phyloP scores from a whole-genome alignment of 805 yeast species.

The Ogataea henricii region DNA sequence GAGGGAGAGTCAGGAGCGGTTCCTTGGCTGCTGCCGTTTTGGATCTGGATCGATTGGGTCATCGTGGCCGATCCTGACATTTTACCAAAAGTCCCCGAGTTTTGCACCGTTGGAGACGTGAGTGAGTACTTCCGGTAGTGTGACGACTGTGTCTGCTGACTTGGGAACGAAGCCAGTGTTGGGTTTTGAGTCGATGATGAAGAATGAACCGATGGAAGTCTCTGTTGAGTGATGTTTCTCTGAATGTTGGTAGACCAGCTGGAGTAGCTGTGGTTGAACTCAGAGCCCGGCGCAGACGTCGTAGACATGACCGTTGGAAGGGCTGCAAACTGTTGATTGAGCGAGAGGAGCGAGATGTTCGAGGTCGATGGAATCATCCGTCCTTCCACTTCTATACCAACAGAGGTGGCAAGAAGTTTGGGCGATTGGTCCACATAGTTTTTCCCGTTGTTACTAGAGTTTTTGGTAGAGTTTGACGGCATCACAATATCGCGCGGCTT shows the following conservation, averaged over 20 bases:
- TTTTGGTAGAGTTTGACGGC: slow-evolving; percentile 2
- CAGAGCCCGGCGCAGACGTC: slow-evolving; percentile 5
- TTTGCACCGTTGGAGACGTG: slow-evolving; percentile 21
- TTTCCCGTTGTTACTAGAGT: not conserved
- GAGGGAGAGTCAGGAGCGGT: slow-evolving; percentile 52
- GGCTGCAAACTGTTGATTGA: slow-evolving; percentile 28
- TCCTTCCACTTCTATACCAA: slow-evolving; percentile 36
- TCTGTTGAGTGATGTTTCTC: slow-evolving; percentile 22
- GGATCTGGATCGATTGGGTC: slow-evolving; percentile 16
- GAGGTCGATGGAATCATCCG: slow-evolving; percentile 38
- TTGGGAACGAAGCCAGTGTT: slow-evolving; percentile 6
- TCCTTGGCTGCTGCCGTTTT: slow-evolving; percentile 9
- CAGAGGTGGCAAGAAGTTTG: slow-evolving; percentile 37
- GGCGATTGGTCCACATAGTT: slow-evolving; percentile 30
- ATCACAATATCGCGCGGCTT: slow-evolving; percentile 15
- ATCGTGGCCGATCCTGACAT: not conserved
- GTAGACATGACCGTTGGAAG: slow-evolving; percentile 11
- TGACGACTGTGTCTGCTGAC: slow-evolving; percentile 12
- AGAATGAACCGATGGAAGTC: slow-evolving; percentile 17
- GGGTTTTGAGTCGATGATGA: slow-evolving; percentile 10
- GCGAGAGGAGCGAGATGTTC: slow-evolving; percentile 37
- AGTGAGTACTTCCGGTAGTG: slow-evolving; percentile 21
- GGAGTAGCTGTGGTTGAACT: slow-evolving; percentile 12
- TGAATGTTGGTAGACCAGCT: slow-evolving; percentile 19
- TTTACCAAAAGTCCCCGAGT: slow-evolving; percentile 9